Evolutionary conservation across 371 early-diverging fungal genomes (phyloP), one percentile per base, ranked within the genome.

Genomic region (Umbelopsis sp.): DNA sequence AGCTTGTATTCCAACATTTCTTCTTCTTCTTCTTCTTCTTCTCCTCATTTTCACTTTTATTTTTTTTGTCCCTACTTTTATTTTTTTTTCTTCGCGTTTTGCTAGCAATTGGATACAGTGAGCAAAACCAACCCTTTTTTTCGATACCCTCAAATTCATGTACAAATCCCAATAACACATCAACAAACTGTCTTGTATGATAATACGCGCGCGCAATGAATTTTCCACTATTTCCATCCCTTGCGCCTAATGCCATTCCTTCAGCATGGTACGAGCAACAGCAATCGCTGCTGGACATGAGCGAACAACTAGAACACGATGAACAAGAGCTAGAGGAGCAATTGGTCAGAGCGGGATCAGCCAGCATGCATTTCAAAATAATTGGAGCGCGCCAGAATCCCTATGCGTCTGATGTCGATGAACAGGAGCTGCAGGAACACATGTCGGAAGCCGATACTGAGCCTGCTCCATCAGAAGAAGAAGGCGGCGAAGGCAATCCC

Each of bases 361-460:
- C 57, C 18, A 57, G 57, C n/a, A 57, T 57, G 57, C 57, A 57
- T 57, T 57, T 57, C 57, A 57, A 57, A 8, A 57, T 57, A 37
- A 57, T 57, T 57, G 57, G 57, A 35, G 29, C 29, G 18, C 29
- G 57, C 18, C 57, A 57, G 9, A 57, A 57, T 57, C 57, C 29
- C 3, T 57, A 57, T 35, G 32, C 35, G 11, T 57, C 57, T 18
- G 57, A 57, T 3, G 57, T 29, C 10, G 57, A 57, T 57, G 57
- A 57, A 35, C 57, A 29, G 12, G 57, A 57, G 12, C 29, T 57
- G 16, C 57, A 57, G 35, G 57, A 57, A 35, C 57, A 57, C 57
- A 37, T 57, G 57, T 57, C 57, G 4, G 57, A 57, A 35, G 57
- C 12, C 12, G 57, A 57, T 38, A 57, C 57, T 35, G 57, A 57